Evolutionary conservation across 1,284 basidiomycete genomes (phyloP), one percentile per base, ranked within the genome.

Genomic region (Puccinia polysora): DNA sequence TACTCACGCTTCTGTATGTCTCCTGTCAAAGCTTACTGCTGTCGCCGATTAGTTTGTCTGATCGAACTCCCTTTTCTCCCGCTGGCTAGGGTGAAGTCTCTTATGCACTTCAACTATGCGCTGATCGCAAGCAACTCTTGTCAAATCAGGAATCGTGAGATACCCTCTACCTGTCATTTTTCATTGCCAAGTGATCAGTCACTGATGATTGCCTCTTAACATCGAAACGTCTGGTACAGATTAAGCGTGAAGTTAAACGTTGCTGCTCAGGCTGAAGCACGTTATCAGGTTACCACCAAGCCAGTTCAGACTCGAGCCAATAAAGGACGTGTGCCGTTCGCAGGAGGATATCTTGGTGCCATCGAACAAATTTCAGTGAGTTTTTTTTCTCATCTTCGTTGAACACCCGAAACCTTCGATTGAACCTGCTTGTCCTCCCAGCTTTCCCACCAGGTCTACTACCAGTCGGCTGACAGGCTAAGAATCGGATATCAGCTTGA

Each of bases 381-480:
- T 49, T 49, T 49, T 28, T 55, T 3, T 28, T 3, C 15, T 14
- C 2, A 4, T 20, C 4, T 55, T 28, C 30, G 3, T 4, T 4
- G n/a, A n/a, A n/a, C n/a, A n/a, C n/a, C 30, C 30, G 25, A 4
- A 23, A 53, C 25, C 50, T 53, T 14, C 8, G 50, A 14, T 14
- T 10, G 50, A 7, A 25, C 7, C 25, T 53, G 12, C n/a, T 53
- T 10, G 2, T 30, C n/a, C 12, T 7, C 23, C 38, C 23, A 67
- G 64, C 52, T 67, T 53, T 55, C 50, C 43, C 64, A 67, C 36
- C 64, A 67, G 38, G 50, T 67, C 2, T 67, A 67, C 25, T 67
- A 55, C 25, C 52, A 67, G 30, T 43, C 49, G 28, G 38, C 52
- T 4, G 64, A 67, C 10, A 40, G 64, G 38, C 36, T 67, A 5